phyloP scores from a whole-genome alignment of 495 filamentous ascomycete genomes.

The Lepidopterella palustris region DNA sequence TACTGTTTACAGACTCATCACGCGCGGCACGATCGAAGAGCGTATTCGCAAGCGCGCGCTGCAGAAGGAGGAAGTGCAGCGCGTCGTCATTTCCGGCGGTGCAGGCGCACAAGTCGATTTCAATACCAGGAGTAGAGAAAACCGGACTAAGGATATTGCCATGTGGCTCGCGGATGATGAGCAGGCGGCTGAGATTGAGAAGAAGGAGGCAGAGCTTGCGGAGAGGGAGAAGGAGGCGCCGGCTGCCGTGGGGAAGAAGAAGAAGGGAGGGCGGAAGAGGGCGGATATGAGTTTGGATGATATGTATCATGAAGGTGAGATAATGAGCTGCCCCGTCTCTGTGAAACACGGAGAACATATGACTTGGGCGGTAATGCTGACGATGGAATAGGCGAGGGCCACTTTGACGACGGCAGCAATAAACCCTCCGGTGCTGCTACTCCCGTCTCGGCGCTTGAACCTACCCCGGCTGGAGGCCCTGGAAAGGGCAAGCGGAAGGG shows the following conservation, averaged over 20 bases:
- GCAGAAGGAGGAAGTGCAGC: slow-evolving; percentile 98
- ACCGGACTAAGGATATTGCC: slow-evolving; percentile 90
- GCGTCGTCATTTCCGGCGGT: slow-evolving; percentile 93
- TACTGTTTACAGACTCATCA: slow-evolving; percentile 95
- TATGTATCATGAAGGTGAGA: slow-evolving; percentile 96
- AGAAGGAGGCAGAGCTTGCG: slow-evolving; percentile 75
- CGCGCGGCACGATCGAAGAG: slow-evolving; percentile 94
- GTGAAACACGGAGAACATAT: too few relatives aligned
- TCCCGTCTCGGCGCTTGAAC: slow-evolving; percentile 45
- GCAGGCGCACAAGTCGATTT: slow-evolving; percentile 82
- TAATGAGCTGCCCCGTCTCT: too few relatives aligned
- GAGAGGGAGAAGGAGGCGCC: slow-evolving; percentile 48
- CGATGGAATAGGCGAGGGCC: slow-evolving; percentile 65
- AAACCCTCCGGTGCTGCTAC: slow-evolving; percentile 82
- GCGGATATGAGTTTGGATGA: slow-evolving; percentile 77
- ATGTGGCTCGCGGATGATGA: slow-evolving; percentile 97
- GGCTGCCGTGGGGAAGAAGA: slow-evolving; percentile 65
- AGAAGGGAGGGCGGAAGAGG: slow-evolving; percentile 44
- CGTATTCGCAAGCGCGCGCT: slow-evolving; percentile 94
- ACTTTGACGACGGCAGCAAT: slow-evolving; percentile 77
- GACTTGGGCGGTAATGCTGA: slow-evolving; percentile 12
- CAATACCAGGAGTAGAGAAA: slow-evolving; percentile 82
- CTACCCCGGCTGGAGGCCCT: slow-evolving; percentile 43
- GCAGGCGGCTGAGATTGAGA: slow-evolving; percentile 82
- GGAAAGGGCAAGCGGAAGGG: slow-evolving; percentile 51